phyloP scores from a whole-genome alignment of 306 rosid genomes.

The Dicorynia guianensis region DNA sequence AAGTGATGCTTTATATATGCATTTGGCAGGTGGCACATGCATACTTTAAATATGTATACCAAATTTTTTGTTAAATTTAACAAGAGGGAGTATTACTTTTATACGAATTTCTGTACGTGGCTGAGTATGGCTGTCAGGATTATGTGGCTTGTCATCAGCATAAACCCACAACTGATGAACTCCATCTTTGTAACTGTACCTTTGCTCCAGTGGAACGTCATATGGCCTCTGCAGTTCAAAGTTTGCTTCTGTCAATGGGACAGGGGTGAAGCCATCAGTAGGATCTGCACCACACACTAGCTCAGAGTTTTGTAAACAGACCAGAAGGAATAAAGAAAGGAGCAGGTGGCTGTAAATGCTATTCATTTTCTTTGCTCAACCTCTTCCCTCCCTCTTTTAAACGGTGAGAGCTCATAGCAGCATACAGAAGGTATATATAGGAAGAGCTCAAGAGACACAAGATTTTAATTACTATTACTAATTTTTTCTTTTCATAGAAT shows the following conservation, averaged over 20 bases:
- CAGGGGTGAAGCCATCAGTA: constrained; percentile 54
- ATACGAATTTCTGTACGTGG: constrained; percentile 62
- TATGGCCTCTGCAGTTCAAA: constrained; percentile 49
- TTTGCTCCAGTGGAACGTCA: constrained; percentile 43
- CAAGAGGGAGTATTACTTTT: constrained; percentile 14
- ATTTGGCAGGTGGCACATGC: no score
- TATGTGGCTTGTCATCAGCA: constrained; percentile 56
- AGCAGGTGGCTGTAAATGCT: background rate
- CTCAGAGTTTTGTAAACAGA: background rate
- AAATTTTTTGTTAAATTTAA: background rate
- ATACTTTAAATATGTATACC: no score
- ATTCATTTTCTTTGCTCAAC: constrained; percentile 35
- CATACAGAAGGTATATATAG: background rate
- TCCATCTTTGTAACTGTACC: constrained; percentile 48
- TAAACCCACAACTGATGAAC: constrained; percentile 54
- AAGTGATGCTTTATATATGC: no score
- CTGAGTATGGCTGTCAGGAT: constrained; percentile 43
- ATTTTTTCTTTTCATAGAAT: no score
- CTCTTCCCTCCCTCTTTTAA: background rate
- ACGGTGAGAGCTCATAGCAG: background rate
- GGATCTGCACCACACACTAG: constrained; percentile 47
- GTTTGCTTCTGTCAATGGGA: constrained; percentile 48
- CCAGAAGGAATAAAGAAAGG: background rate
- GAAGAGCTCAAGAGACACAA: no score
- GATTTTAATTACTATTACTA: no score